Conservation (phyloP, 2,329 filamentous ascomycete genomes). For the Colletotrichum incanum region DNA sequence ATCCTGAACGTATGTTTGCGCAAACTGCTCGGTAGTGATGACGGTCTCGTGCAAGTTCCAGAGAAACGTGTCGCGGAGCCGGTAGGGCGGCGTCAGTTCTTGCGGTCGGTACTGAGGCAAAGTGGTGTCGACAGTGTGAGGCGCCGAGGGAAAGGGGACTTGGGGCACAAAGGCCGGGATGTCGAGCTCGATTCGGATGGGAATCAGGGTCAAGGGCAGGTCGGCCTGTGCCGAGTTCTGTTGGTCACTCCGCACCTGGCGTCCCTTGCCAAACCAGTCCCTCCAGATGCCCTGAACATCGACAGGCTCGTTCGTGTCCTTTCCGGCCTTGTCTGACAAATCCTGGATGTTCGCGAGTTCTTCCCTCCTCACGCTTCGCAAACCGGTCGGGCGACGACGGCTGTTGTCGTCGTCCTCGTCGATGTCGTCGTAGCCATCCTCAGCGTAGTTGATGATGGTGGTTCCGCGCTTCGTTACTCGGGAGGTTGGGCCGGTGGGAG, state of each 20-base stretch:
- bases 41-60: slow-evolving; percentile 98
- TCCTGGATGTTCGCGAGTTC: slow-evolving; percentile 73
- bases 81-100: slow-evolving; percentile 86
- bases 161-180: slow-evolving; percentile 83
- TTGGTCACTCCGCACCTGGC: slow-evolving; percentile 68
- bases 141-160: slow-evolving; percentile 73
- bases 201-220: slow-evolving; percentile 91
- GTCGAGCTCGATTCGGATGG: slow-evolving; percentile 96
- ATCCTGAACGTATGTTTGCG: slow-evolving; percentile 90
- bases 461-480: slow-evolving; percentile 98
- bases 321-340: slow-evolving; percentile 83
- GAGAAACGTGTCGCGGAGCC: slow-evolving; percentile 94
- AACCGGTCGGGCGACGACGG: slow-evolving; percentile 84
- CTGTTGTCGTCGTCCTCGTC: slow-evolving; percentile 82
- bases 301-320: slow-evolving; percentile 84
- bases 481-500: slow-evolving; percentile 75
- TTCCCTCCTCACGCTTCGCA: slow-evolving; percentile 87
- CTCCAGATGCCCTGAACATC: slow-evolving; percentile 92
- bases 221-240: slow-evolving; percentile 77
- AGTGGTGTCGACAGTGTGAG: slow-evolving; percentile 74
- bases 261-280: slow-evolving; percentile 91
- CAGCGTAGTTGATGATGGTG: slow-evolving; percentile 96
- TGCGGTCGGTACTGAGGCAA: slow-evolving; percentile 84
- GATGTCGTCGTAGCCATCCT: slow-evolving; percentile 91
- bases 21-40: slow-evolving; percentile 96